Percentiles rank a stretch among this genome's conserved stretches.
phyloP scores from a whole-genome alignment of 345 rosid genomes.

The Eucalyptus polybractea region DNA sequence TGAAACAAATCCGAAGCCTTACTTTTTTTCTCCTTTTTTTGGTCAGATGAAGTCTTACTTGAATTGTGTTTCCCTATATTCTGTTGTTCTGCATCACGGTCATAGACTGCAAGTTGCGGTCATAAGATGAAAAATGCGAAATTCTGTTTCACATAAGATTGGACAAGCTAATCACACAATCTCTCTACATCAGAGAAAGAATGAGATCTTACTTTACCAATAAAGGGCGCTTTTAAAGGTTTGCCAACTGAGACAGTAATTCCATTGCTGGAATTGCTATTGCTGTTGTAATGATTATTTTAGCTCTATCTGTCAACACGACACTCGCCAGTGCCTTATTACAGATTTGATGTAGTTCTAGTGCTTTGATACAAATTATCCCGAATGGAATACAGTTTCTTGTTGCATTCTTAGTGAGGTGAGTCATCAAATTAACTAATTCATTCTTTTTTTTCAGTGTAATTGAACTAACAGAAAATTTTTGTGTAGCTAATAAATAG shows the following conservation, averaged over 20 bases:
- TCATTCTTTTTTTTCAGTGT: background rate
- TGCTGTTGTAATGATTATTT: constrained; percentile 11
- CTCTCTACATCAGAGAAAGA: background rate
- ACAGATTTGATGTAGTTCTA: constrained; percentile 81
- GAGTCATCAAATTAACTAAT: background rate
- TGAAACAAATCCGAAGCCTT: constrained; percentile 86
- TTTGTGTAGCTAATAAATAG: background rate
- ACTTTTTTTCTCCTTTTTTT: constrained; percentile 6
- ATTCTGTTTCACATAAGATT: background rate
- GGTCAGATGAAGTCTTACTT: constrained; percentile 51
- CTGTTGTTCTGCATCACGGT: too few relatives aligned
- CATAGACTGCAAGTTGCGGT: background rate
- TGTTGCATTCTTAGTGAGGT: constrained; percentile 90
- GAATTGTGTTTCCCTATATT: constrained; percentile 56
- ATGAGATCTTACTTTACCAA: background rate
- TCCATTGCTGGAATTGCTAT: background rate
- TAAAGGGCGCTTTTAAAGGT: background rate
- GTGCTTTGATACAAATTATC: constrained; percentile 91
- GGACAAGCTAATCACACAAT: background rate
- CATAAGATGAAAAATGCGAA: background rate
- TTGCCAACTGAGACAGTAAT: background rate
- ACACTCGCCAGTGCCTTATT: constrained; percentile 85
- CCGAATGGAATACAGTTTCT: constrained; percentile 92
- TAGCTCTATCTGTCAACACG: constrained; percentile 82
- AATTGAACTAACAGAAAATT: background rate